phyloP scores from a whole-genome alignment of 148 eudicot species.

The Vaccinium vitisidaea region DNA sequence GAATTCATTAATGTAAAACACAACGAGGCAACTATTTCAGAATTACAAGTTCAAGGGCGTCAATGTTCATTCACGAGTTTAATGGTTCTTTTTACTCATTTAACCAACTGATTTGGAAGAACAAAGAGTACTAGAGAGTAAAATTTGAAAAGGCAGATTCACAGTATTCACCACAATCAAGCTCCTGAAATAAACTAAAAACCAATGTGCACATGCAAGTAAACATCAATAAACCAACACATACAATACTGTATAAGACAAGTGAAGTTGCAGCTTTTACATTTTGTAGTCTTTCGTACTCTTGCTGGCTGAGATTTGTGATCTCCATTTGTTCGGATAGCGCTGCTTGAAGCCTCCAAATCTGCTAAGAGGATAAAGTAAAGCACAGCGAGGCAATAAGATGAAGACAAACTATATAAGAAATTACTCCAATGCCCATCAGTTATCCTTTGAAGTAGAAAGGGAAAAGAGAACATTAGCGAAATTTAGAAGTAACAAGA shows the following conservation, averaged over 20 bases:
- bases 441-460: neutral
- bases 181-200: neutral
- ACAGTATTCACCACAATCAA: neutral
- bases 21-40: no score
- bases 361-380: conserved; percentile 19
- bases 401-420: neutral
- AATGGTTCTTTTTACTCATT: no score
- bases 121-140: no score
- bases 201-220: neutral
- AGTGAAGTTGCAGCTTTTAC: conserved; percentile 21
- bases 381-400: neutral
- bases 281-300: conserved; percentile 48
- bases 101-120: no score
- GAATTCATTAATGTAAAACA: no score
- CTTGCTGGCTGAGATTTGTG: conserved; percentile 37
- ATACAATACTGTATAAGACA: neutral
- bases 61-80: no score
- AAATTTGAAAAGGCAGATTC: no score
- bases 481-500: neutral
- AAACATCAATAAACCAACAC: neutral
- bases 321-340: conserved; percentile 40
- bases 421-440: neutral
- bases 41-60: no score
- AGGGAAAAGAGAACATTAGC: neutral
- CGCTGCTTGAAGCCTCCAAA: conserved; percentile 46